A percentile compares a stretch with the other conserved stretches of the same genome.
phyloP scores from a whole-genome alignment of 2,329 filamentous ascomycete genomes.

The Verticillium isaacii region DNA sequence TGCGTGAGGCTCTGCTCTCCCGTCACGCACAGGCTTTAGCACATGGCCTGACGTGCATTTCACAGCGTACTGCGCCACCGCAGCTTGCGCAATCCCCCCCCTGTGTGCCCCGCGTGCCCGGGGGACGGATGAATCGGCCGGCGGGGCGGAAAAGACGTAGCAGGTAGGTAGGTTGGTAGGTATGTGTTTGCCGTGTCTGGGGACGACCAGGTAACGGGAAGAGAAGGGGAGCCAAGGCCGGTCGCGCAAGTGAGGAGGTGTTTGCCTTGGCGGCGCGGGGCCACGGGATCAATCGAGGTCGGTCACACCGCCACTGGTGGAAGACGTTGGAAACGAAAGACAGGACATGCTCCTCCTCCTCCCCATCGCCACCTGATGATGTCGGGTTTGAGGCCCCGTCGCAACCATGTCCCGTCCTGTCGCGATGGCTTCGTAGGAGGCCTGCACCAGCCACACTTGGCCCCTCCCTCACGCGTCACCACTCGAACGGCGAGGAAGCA shows the following conservation, averaged over 20 bases:
- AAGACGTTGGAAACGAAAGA: background rate
- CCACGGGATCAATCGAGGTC: background rate
- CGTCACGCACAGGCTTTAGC: background rate
- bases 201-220: background rate
- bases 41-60: background rate
- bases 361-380: background rate
- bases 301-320: background rate
- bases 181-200: too few species aligned
- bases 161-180: too few species aligned
- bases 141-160: too few species aligned
- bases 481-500: background rate
- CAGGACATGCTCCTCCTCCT: background rate
- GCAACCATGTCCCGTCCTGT: background rate
- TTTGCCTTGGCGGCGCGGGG: background rate
- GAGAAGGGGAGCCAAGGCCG: background rate
- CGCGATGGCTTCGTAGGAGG: background rate
- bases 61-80: background rate
- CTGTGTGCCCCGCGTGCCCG: background rate
- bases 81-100: background rate
- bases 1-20: background rate
- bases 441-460: background rate
- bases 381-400: background rate
- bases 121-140: background rate
- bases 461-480: background rate
- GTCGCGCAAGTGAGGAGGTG: background rate